Evolutionary conservation across 164 flowering plant species (phyloP).

Genomic region (Macadamia integrifolia): DNA sequence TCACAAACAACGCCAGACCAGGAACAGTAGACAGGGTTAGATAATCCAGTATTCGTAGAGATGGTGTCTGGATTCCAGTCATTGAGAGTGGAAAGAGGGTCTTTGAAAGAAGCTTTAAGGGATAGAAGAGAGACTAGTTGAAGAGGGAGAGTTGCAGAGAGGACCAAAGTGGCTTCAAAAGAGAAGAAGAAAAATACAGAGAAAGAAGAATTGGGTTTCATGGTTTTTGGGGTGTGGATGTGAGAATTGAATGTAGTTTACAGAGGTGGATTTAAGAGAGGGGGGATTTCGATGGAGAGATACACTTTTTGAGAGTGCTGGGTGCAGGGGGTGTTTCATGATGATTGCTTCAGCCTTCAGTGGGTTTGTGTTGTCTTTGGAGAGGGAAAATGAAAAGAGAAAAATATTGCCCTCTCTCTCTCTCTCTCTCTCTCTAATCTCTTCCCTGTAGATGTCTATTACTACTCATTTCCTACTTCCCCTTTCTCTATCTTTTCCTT

Average conservation of each 20-base stretch:
- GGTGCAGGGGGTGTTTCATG: conserved; percentile 59
- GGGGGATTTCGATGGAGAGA: conserved; percentile 33
- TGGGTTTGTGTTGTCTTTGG: conserved; percentile 29
- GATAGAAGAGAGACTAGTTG: conserved; percentile 64
- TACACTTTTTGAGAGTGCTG: conserved; percentile 70
- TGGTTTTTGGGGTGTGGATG: conserved; percentile 25
- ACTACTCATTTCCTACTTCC: conserved; percentile 9
- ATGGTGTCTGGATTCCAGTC: conserved; percentile 48
- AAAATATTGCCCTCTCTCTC: no score
- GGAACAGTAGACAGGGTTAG: conserved; percentile 57
- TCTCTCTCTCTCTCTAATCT: no score
- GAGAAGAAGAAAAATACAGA: conserved; percentile 11
- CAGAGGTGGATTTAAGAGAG: conserved; percentile 59
- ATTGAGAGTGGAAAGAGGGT: conserved; percentile 47
- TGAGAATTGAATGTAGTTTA: conserved; percentile 15
- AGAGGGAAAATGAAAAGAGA: conserved; percentile 7
- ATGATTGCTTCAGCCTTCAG: conserved; percentile 44
- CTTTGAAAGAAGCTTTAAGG: conserved; percentile 57
- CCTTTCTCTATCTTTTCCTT: conserved; percentile 1
- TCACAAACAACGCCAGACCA: conserved; percentile 87
- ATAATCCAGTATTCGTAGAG: conserved; percentile 16
- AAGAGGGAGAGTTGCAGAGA: conserved; percentile 20
- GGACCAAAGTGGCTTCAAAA: conserved; percentile 4
- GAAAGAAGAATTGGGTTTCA: conserved; percentile 26
- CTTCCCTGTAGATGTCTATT: neutral